A percentile compares a stretch with the other conserved stretches of the same genome.
Evolutionary conservation across 2,329 filamentous ascomycete genomes (phyloP).

Genomic region (Tolypocladium nubicola): DNA sequence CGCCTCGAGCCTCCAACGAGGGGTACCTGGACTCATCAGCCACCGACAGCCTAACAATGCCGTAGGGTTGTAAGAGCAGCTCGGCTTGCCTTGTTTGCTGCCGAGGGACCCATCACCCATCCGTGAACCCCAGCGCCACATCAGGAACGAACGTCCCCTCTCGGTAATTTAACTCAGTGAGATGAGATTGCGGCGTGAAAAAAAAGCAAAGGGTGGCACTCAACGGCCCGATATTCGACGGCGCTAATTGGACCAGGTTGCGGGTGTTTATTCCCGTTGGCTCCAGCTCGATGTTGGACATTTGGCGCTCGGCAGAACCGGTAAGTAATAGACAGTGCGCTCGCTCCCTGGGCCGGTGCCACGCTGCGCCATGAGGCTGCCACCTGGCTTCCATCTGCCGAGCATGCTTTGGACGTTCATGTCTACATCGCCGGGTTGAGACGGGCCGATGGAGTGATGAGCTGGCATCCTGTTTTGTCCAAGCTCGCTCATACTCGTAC

Average conservation of each 20-base stretch:
- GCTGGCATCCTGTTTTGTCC: no score
- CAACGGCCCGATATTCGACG: background rate
- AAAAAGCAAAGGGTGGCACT: conserved; percentile 1
- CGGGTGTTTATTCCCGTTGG: background rate
- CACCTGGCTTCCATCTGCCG: background rate
- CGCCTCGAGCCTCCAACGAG: background rate
- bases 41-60: background rate
- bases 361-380: background rate
- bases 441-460: background rate
- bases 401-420: background rate
- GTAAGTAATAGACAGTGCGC: no score
- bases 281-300: background rate
- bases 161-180: conserved; percentile 1
- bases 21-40: background rate
- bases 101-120: background rate
- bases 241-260: background rate
- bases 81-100: background rate
- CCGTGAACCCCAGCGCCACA: background rate
- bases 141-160: background rate
- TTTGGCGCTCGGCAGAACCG: background rate
- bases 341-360: background rate
- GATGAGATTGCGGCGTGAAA: background rate
- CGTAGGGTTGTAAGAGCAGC: background rate
- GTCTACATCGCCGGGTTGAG: background rate
- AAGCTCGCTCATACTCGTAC: no score